phyloP scores from a whole-genome alignment of 192 early-diverging fungal genomes.

The Mortierella claussenii region DNA sequence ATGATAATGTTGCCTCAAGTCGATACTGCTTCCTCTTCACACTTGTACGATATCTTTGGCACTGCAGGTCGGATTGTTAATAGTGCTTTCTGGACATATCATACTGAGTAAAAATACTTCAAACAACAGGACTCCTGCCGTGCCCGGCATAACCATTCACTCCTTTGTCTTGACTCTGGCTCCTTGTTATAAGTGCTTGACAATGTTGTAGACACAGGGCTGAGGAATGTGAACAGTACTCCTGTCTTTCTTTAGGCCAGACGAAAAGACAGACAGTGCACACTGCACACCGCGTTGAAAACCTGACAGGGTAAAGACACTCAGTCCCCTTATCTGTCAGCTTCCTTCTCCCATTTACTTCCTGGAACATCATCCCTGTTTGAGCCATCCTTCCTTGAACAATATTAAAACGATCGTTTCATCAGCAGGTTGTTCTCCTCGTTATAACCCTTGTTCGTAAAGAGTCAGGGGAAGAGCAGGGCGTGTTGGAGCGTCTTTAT shows the following conservation, averaged over 20 bases:
- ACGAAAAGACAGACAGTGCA: neutral
- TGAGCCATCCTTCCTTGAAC: no score
- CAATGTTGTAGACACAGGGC: conserved; percentile 21
- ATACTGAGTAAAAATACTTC: neutral
- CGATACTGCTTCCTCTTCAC: neutral
- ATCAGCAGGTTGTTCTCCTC: no score
- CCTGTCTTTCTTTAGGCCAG: no score
- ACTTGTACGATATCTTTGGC: no score
- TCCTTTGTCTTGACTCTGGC: neutral
- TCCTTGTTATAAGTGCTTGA: neutral
- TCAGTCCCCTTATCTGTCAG: no score
- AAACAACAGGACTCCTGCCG: neutral
- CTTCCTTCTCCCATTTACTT: no score
- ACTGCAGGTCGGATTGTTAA: neutral
- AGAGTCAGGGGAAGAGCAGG: neutral
- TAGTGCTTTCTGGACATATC: neutral
- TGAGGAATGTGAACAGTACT: conserved; percentile 13
- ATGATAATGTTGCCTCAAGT: neutral
- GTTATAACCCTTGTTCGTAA: neutral
- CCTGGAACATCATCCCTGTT: no score
- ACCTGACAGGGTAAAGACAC: neutral
- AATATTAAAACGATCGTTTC: no score
- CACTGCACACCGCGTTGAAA: no score
- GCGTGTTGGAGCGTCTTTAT: no score
- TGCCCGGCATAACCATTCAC: neutral